Evolutionary conservation across 83 land plant species (phyloP), one percentile per base, ranked within the genome.

Genomic region (Isoetes engelmannii): DNA sequence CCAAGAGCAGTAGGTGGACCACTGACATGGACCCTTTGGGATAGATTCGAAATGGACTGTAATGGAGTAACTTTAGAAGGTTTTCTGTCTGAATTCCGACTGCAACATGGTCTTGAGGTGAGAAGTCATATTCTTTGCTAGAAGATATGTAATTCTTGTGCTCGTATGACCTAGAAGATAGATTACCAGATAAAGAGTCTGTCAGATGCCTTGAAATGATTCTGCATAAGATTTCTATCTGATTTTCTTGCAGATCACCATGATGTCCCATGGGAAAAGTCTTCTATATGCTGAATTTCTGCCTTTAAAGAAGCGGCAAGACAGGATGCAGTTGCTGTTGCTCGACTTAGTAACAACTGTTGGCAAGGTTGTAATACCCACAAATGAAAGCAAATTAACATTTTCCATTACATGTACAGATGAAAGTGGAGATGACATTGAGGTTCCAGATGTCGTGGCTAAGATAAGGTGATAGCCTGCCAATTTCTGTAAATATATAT

Each of bases 41-140:
- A 82, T 44, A 82, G 77, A 65, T 82, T 82, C 62, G 84, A 82
- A 65, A 82, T 82, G 84, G 75, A 79, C 51, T 82, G 84, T 74
- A 72, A 72, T 42, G 82, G 79, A 51, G 71, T 82, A 83, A 57
- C 82, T 7, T 69, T 82, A 72, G 79, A 82, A 48, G 72, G 47
- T 5, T 82, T 82, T 46, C 73, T 82, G 45, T 53, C 74, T 17
- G 82, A 79, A 57, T 82, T 79, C 61, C 74, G 75, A 72, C 79
- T 68, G 7, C 75, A 82, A 67, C 83, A 82, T 55, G 84, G 84
- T 51, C 79, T 82, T 6, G 84, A 82, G 75, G 84, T 79, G 68
- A 48, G 63, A 5, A 6, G 3, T 17, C 55, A 47, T 62, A 9
- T 28, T 28, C 1, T 28, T 28, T 28, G 37, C 2, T 28, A 28